A percentile compares a stretch with the other conserved stretches of the same genome.
phyloP scores from a whole-genome alignment of 1,284 basidiomycete species.

The Coriolopsis trogii region DNA sequence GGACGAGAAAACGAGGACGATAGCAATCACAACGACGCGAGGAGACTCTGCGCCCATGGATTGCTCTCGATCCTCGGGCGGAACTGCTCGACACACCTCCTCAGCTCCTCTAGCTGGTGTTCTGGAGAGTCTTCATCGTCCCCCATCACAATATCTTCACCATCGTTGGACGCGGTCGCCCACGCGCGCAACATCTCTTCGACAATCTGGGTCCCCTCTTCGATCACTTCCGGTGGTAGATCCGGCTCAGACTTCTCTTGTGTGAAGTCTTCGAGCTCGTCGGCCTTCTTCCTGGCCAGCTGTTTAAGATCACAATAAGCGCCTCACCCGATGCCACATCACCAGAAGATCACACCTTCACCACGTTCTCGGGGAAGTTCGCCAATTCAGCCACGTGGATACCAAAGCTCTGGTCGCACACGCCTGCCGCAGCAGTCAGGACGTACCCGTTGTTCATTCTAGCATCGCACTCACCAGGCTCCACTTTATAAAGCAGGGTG shows the following conservation, averaged over 20 bases:
- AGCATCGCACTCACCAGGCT: conserved; percentile 70
- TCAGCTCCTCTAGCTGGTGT: conserved; percentile 68
- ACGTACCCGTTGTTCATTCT: neutral
- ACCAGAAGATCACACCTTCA: conserved; percentile 59
- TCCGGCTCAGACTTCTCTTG: conserved; percentile 44
- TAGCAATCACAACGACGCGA: conserved; percentile 36
- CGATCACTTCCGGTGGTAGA: conserved; percentile 63
- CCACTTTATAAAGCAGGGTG: conserved; percentile 93
- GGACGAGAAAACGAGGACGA: neutral
- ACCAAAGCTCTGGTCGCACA: conserved; percentile 97
- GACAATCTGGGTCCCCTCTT: conserved; percentile 82
- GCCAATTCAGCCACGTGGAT: conserved; percentile 98
- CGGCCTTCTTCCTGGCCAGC: conserved; percentile 94
- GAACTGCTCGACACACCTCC: conserved; percentile 67
- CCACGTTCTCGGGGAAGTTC: conserved; percentile 93
- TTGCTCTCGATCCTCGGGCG: conserved; percentile 73
- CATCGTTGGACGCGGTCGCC: conserved; percentile 49
- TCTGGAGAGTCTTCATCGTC: conserved; percentile 49
- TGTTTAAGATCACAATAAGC: conserved; percentile 33
- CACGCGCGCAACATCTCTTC: conserved; percentile 82
- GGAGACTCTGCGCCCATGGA: conserved; percentile 72
- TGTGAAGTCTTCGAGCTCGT: conserved; percentile 95
- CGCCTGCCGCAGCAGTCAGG: conserved; percentile 43
- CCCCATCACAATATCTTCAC: conserved; percentile 62
- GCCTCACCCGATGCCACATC: neutral